Percentiles rank a stretch among this genome's conserved stretches.
These are phyloP conservation scores for Claviceps sp. DNA, from an alignment of 2,329 filamentous ascomycete species.

Conservation along the genomic window DNA sequence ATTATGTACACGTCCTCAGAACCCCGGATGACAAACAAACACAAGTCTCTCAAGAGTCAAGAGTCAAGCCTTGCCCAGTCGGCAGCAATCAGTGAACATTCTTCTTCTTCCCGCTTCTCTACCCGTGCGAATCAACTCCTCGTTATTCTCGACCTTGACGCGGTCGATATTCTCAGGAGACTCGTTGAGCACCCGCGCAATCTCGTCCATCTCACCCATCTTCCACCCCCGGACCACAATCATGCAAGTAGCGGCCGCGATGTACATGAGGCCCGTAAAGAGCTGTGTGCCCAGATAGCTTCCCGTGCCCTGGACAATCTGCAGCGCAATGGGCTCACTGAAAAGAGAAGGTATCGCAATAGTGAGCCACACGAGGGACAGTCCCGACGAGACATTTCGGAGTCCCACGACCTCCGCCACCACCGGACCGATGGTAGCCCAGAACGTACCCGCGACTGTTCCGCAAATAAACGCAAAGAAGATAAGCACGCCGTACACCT, in stretches of 20 bases:
- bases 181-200: constrained; percentile 18
- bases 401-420: constrained; percentile 63
- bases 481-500: constrained; percentile 50
- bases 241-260: constrained; percentile 29
- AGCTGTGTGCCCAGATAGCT: constrained; percentile 41
- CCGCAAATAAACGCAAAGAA: constrained; percentile 62
- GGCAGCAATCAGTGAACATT: constrained; percentile 20
- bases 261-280: constrained; percentile 48
- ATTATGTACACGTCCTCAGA: too few species aligned
- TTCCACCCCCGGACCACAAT: constrained; percentile 25
- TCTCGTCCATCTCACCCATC: constrained; percentile 20
- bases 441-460: constrained; percentile 56
- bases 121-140: constrained; percentile 16
- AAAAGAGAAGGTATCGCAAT: constrained; percentile 60
- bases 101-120: constrained; percentile 17
- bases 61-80: constrained; percentile 13
- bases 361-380: constrained; percentile 60
- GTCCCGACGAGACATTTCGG: constrained; percentile 48
- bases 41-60: too few species aligned
- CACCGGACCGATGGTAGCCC: constrained; percentile 55
- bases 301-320: constrained; percentile 30
- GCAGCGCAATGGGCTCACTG: constrained; percentile 49
- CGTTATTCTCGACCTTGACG: constrained; percentile 17
- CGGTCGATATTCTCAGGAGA: constrained; percentile 16
- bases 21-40: too few species aligned